Base-by-base conservation (phyloP, 2,329 filamentous ascomycete genomes). In the Penicillium fuscoglaucum region DNA sequence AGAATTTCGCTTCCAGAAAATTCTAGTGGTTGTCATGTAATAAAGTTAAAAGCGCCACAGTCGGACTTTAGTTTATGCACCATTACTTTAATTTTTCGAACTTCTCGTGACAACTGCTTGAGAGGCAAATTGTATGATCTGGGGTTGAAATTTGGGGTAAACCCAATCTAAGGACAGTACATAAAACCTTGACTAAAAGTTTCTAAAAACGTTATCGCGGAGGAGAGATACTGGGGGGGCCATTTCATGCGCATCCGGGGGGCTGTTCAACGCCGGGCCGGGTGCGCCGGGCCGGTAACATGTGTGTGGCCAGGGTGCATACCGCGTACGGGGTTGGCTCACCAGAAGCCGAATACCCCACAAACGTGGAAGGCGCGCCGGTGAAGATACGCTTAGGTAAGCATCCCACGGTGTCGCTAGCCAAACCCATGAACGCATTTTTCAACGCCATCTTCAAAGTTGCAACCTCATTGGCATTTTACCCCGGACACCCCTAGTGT, bases 351-450 rank as follows among this genome's bases (percentile, higher is more conserved):
- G 43, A 47, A 35, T 43, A 37, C 43, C 44, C 55, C 55, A 58
- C 50, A 58, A 29, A 48, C 24, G 1, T 45, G 19, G 13, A 15
- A 19, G 37, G 28, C 15, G 33, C 19, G 1, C 37, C 55, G 50
- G 55, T 58, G 43, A 58, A 57, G 10, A 46, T 44, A 17, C 2
- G 43, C 19, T 58, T 58, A 58, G 9, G 44, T 58, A 53, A 58
- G 28, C 12, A 10, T 33, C 4, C 17, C 13, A 28, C 41, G 33
- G 41, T 47, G 15, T 47, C 41, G 33, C 21, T 17, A 12, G 3
- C 39, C 26, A 56, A 45, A 45, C 37, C 33, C 31, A 52, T 45
- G 26, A n/a, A 33, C 33, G 15, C 28, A 37, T 10, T 47, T 39
- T 45, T 24, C 9, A 12, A 40, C 2, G 33, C 33, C 33, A 21